A percentile compares a stretch with the other conserved stretches of the same genome.
Conservation (phyloP, 805 yeast species). For the Saccharomycopsis oosterbeekiorum region DNA sequence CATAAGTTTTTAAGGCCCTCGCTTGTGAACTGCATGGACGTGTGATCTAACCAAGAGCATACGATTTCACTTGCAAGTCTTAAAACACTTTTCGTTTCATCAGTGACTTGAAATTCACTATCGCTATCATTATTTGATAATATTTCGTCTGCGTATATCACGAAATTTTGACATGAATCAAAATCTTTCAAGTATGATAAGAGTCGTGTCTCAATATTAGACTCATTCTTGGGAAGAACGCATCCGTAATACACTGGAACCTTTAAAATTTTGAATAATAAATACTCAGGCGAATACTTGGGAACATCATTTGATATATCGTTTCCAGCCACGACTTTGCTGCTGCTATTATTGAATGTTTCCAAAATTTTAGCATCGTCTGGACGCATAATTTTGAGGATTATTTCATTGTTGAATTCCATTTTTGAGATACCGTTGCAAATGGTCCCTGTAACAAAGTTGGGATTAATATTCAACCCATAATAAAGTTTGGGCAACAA, state of each 20-base stretch:
- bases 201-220: conserved; percentile 25
- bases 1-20: conserved; percentile 48
- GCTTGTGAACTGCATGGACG: conserved; percentile 68
- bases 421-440: conserved; percentile 8
- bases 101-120: background rate
- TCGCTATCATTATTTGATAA: background rate
- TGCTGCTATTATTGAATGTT: background rate
- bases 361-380: background rate
- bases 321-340: no score
- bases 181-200: conserved; percentile 37
- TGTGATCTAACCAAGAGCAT: conserved; percentile 43
- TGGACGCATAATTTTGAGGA: background rate
- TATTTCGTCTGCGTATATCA: conserved; percentile 37
- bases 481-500: conserved; percentile 33
- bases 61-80: conserved; percentile 20
- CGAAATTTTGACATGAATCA: conserved; percentile 50
- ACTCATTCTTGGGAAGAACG: conserved; percentile 40
- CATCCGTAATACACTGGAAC: conserved; percentile 76
- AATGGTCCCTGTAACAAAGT: conserved; percentile 30
- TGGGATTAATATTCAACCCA: conserved; percentile 35
- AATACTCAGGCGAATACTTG: conserved; percentile 46
- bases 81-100: background rate
- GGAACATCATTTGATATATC: background rate
- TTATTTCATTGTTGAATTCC: background rate
- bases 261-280: conserved; percentile 49